These are phyloP conservation scores for Talaromyces amestolkiae DNA, from an alignment of 2,329 filamentous ascomycete species.

Conservation along the genomic window DNA sequence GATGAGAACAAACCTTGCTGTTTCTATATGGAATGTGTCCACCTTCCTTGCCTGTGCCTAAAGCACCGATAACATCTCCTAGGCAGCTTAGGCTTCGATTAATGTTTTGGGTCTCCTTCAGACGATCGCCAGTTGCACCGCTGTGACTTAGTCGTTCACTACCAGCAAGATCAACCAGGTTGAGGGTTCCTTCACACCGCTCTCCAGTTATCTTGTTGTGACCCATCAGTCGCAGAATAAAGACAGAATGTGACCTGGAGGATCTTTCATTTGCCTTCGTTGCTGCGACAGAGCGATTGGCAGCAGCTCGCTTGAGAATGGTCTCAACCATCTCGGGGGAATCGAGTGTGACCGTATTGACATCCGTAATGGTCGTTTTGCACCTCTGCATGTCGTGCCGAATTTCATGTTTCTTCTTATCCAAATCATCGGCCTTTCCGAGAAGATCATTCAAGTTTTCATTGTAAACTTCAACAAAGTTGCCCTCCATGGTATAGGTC, in stretches of 20 bases:
- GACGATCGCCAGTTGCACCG: constrained; percentile 77
- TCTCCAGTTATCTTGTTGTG: constrained; percentile 73
- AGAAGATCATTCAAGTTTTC: constrained; percentile 93
- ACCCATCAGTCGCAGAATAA: constrained; percentile 72
- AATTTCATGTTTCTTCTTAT: constrained; percentile 83
- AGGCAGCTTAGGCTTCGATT: constrained; percentile 91
- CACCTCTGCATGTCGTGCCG: constrained; percentile 79
- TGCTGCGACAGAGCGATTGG: constrained; percentile 86
- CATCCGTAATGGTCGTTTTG: constrained; percentile 77
- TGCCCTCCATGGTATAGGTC: constrained; percentile 91
- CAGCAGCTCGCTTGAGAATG: constrained; percentile 75
- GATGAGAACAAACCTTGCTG: constrained; percentile 65
- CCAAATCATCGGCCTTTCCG: constrained; percentile 65
- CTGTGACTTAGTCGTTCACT: constrained; percentile 88
- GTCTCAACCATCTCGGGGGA: constrained; percentile 75
- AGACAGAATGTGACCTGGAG: constrained; percentile 91
- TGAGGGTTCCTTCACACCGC: constrained; percentile 86
- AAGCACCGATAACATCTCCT: constrained; percentile 88
- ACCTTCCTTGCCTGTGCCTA: constrained; percentile 76
- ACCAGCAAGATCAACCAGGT: constrained; percentile 91
- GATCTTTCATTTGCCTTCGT: constrained; percentile 97
- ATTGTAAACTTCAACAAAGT: constrained; percentile 97
- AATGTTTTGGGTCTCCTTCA: constrained; percentile 95
- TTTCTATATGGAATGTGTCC: constrained; percentile 91
- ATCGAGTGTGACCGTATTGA: constrained; percentile 72